These are phyloP conservation scores for Leucoagaricus sp. DNA, from an alignment of 1,284 basidiomycete species.

Conservation along the genomic window DNA sequence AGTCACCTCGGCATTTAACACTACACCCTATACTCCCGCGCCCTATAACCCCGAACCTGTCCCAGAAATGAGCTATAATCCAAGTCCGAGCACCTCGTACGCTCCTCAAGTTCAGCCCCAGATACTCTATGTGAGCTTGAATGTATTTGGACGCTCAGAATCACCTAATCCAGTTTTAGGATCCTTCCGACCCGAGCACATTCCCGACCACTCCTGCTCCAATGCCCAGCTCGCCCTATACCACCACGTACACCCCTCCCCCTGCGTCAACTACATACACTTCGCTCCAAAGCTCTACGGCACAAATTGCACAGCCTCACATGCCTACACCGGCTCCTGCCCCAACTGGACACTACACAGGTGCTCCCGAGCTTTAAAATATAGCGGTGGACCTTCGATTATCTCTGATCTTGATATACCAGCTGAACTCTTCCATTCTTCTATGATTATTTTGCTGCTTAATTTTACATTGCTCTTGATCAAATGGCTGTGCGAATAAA, in stretches of 20 bases:
- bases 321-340: constrained; percentile 17
- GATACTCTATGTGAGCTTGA: constrained; percentile 37
- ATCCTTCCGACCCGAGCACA: constrained; percentile 46
- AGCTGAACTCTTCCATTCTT: background rate
- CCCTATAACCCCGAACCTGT: constrained; percentile 2
- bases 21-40: constrained; percentile 10
- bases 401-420: background rate
- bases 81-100: constrained; percentile 14
- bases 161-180: constrained; percentile 26
- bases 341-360: constrained; percentile 28
- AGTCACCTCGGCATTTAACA: constrained; percentile 14
- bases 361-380: constrained; percentile 35
- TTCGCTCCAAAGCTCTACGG: constrained; percentile 13
- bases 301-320: constrained; percentile 17
- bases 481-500: background rate
- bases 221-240: constrained; percentile 9
- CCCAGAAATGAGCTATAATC: constrained; percentile 26
- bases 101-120: constrained; percentile 26
- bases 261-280: constrained; percentile 15
- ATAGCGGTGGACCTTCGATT: background rate
- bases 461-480: background rate
- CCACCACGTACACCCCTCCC: constrained; percentile 19
- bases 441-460: background rate
- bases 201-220: constrained; percentile 31
- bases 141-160: background rate